phyloP scores from a whole-genome alignment of 768 basidiomycete genomes.

The Lactarius pseudohatsudake region DNA sequence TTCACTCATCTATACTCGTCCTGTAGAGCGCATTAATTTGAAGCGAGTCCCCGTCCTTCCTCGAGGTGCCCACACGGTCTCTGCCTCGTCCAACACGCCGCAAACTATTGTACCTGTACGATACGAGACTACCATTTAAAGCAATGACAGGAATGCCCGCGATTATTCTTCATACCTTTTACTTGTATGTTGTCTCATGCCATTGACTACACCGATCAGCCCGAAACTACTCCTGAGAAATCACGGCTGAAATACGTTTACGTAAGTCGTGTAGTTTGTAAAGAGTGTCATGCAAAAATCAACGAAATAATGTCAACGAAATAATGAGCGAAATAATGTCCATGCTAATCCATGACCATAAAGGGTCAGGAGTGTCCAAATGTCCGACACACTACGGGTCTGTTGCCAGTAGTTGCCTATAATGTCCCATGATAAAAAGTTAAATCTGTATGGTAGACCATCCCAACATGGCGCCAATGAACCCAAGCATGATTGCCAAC shows the following conservation, averaged over 20 bases:
- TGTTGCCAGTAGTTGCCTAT: not conserved
- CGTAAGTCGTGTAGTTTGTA: not conserved
- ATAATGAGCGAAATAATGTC: not conserved
- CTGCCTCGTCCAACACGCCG: constrained; percentile 70
- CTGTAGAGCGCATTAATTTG: constrained; percentile 72
- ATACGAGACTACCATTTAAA: constrained; percentile 96
- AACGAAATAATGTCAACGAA: not conserved
- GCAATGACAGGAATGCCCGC: not conserved
- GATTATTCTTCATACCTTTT: constrained; percentile 3
- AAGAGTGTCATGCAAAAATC: not conserved
- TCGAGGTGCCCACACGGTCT: constrained; percentile 75
- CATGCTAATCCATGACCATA: not conserved
- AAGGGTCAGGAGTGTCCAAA: not conserved
- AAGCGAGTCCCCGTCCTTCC: constrained; percentile 86
- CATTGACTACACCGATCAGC: constrained; percentile 9
- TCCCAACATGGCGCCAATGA: constrained; percentile 16
- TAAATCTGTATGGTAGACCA: constrained; percentile 2
- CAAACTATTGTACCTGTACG: constrained; percentile 91
- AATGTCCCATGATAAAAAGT: not conserved
- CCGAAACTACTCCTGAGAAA: not conserved
- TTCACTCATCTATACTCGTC: not conserved
- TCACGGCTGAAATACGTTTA: not conserved
- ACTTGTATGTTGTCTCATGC: constrained; percentile 16
- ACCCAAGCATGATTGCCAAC: constrained; percentile 12
- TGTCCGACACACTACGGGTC: not conserved